Evolutionary conservation across 1,284 basidiomycete species (phyloP).

Genomic region (Moniliella sp.): DNA sequence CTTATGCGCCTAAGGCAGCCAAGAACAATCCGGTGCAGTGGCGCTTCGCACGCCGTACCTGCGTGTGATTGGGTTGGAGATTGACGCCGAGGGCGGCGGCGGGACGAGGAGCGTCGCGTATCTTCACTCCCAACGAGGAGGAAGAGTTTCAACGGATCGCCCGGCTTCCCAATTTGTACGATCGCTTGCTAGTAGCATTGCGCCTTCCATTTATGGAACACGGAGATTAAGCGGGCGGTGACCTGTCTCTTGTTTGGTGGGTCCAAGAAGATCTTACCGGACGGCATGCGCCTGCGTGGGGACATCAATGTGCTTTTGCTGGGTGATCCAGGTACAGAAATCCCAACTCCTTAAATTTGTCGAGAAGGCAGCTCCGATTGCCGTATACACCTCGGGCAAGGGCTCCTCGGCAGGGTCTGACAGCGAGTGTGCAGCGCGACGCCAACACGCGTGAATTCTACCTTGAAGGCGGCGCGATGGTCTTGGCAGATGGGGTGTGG

Average conservation of each 20-base stretch:
- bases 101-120: conserved; percentile 42
- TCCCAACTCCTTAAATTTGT: conserved; percentile 93
- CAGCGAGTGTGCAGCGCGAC: conserved; percentile 89
- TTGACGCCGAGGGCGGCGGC: conserved; percentile 47
- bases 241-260: conserved; percentile 85
- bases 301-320: conserved; percentile 92
- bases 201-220: conserved; percentile 89
- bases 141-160: conserved; percentile 84
- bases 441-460: conserved; percentile 88
- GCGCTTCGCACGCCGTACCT: conserved; percentile 85
- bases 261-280: conserved; percentile 89
- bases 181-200: conserved; percentile 80
- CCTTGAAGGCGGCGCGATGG: conserved; percentile 97
- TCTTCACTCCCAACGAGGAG: conserved; percentile 89
- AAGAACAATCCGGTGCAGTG: conserved; percentile 36
- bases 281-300: conserved; percentile 86
- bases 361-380: conserved; percentile 88
- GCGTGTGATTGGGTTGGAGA: conserved; percentile 71
- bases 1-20: conserved; percentile 47
- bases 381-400: conserved; percentile 93
- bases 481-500: conserved; percentile 94
- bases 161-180: conserved; percentile 70
- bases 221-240: conserved; percentile 95
- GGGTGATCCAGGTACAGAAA: conserved; percentile 94
- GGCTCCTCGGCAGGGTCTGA: conserved; percentile 93